Percentiles rank a stretch among this genome's conserved stretches.
Evolutionary conservation across 2,329 filamentous ascomycete species (phyloP).

Genomic region (Tolypocladium tundrense): DNA sequence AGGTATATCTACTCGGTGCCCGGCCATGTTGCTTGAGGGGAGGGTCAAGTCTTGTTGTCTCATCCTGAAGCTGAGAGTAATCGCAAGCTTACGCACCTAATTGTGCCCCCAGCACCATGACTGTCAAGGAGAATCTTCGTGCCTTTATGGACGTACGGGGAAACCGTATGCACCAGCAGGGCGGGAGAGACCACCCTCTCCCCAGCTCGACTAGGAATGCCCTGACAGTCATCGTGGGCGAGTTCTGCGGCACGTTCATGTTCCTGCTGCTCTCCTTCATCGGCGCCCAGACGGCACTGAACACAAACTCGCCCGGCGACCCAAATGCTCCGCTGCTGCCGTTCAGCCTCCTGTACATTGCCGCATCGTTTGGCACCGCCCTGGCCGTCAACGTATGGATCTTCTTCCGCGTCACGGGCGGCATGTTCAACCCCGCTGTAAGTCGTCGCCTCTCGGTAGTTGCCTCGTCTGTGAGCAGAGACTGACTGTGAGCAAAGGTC

Average conservation of each 20-base stretch:
- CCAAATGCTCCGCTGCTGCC: conserved; percentile 18
- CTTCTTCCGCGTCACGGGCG: conserved; percentile 43
- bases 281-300: conserved; percentile 26
- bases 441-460: conserved; percentile 9
- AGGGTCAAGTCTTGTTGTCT: neutral
- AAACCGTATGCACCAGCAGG: neutral
- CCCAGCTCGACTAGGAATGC: conserved; percentile 17
- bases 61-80: neutral
- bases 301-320: conserved; percentile 17
- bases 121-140: neutral
- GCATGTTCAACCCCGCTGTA: conserved; percentile 41
- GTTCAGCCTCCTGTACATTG: conserved; percentile 35
- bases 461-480: neutral
- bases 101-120: neutral
- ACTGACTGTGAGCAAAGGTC: conserved; percentile 18
- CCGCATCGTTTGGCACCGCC: conserved; percentile 37
- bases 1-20: neutral
- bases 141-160: neutral
- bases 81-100: neutral
- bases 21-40: neutral
- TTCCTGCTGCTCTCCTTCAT: conserved; percentile 36
- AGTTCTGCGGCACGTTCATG: conserved; percentile 44
- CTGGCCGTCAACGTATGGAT: conserved; percentile 45
- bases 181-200: neutral
- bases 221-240: conserved; percentile 32